Base-by-base conservation (phyloP, 2,329 filamentous ascomycete species). In the Sphaerulina vaccinii region DNA sequence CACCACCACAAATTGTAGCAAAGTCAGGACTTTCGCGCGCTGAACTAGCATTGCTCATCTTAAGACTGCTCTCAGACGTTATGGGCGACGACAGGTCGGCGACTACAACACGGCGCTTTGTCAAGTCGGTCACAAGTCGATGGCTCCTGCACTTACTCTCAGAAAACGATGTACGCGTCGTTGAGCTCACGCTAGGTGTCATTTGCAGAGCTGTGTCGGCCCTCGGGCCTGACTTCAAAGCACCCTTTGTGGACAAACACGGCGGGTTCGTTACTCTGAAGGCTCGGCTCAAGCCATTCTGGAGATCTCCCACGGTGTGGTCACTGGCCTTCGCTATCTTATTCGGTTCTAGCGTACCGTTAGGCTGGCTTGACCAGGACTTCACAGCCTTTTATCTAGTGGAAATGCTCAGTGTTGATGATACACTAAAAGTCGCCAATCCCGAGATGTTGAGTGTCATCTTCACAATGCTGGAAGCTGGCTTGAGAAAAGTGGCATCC, bases 61-160 rank as follows among this genome's bases (percentile, higher is more conserved):
- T 69, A 21, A 52, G 57, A 38, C 53, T 69, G 9, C 52, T 69
- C 8, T 56, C 58, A 7, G 59, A 64, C 4, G 52, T 60, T 11
- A 27, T 67, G 2, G 60, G 55, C 23, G 60, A 65, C 35, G 61
- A 64, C n/a, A 51, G 47, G 11, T 60, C 55, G n/a, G 36, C 44
- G 53, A 24, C 59, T 56, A 18, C 65, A 59, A 49, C 65, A 41
- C 32, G 57, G 65, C 93, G 90, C 62, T 97, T 99, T 75, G 89
- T 90, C 4, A 88, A 87, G 65, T 95, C 92, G 1, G 92, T 99
- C 7, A 96, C 92, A 18, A 96, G 95, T 62, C 96, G 96, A 79
- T 70, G 67, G 67, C 59, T 70, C 3, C 75, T 99, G 11, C 95
- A 96, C 69, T 80, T 99, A 11, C 79, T 97, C 44, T 89, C 89